These are phyloP conservation scores for Globisporangium paddicum DNA, from an alignment of 352 stramenopile genomes.

Conservation along the genomic window DNA sequence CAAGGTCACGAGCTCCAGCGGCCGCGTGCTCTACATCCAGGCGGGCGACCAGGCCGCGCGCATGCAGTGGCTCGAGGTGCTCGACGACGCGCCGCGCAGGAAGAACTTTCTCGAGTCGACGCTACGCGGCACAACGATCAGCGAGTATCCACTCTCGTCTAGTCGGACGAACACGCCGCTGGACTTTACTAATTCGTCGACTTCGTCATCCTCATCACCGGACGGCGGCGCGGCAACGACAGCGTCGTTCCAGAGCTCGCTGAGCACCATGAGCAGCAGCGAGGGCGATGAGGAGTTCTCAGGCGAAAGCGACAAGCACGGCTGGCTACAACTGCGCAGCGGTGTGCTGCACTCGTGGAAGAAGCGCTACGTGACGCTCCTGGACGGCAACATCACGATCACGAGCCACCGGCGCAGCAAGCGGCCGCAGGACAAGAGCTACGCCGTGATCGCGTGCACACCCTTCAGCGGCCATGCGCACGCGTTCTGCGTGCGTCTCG, in stretches of 20 bases:
- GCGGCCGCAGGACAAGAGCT: constrained; percentile 28
- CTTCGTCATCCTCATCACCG: constrained; percentile 5
- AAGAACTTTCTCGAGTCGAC: constrained; percentile 22
- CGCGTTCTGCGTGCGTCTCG: constrained; percentile 45
- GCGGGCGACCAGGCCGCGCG: constrained; percentile 41
- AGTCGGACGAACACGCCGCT: not conserved
- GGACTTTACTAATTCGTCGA: constrained; percentile 8
- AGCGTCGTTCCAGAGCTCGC: constrained; percentile 19
- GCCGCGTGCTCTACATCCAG: constrained; percentile 52
- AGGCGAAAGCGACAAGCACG: constrained; percentile 26
- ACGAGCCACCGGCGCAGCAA: constrained; percentile 24
- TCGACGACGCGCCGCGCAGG: constrained; percentile 37
- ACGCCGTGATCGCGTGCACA: constrained; percentile 44
- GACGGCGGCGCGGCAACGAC: not conserved
- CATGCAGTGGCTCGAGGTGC: constrained; percentile 48
- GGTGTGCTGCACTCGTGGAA: constrained; percentile 39
- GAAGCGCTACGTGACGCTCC: constrained; percentile 48
- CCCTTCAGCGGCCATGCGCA: constrained; percentile 33
- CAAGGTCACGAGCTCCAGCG: constrained; percentile 54
- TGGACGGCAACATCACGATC: constrained; percentile 41
- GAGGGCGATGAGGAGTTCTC: constrained; percentile 25
- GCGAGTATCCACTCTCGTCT: constrained; percentile 22
- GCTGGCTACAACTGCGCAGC: constrained; percentile 40
- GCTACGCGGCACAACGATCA: constrained; percentile 36
- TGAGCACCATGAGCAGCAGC: constrained; percentile 47